Base-by-base conservation (phyloP, 441 rosid genomes). In the Viola pubescens region DNA sequence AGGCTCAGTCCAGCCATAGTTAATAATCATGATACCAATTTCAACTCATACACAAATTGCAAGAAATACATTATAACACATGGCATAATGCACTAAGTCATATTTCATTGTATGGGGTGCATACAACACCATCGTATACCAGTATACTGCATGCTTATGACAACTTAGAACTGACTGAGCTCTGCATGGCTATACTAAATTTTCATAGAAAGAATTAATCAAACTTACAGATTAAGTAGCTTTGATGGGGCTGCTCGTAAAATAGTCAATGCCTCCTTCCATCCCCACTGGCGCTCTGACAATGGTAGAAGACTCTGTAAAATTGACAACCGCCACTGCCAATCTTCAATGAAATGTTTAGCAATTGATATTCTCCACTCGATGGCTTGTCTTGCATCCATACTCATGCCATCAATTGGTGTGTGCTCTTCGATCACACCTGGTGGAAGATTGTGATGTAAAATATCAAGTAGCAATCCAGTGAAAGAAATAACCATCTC, bases 251-350 rank as follows among this genome's bases (percentile, higher is more conserved):
- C 96, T 37, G 94, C 99, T 62, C 89, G 84, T 70, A 94, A 72
- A 70, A 94, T 84, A 63, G 84, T 87, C 73, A 90, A 80, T 60
- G 95, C 99, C 73, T 90, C 96, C 81, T 87, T 94, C 91, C 97
- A 84, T 69, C 85, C 78, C 97, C 95, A 90, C 60, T 81, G 90
- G 57, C 82, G 84, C 71, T 82, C 97, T 66, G 91, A 86, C 40
- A 90, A 79, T 64, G 99, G 99, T 52, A 88, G 77, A 79, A 94
- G 97, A 60, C 77, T 84, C 79, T 91, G 96, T 82, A 94, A 85
- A 73, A 90, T 74, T 58, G 99, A 83, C 72, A 94, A 70, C 54
- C 99, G 80, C 99, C 99, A 94, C 63, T 90, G 88, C 94, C 97
- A 90, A 77, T 94, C 99, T 72, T 94, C 99, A 77, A 88, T 74